phyloP scores from a whole-genome alignment of 1,284 basidiomycete genomes.

The Pseudozyma sp. region DNA sequence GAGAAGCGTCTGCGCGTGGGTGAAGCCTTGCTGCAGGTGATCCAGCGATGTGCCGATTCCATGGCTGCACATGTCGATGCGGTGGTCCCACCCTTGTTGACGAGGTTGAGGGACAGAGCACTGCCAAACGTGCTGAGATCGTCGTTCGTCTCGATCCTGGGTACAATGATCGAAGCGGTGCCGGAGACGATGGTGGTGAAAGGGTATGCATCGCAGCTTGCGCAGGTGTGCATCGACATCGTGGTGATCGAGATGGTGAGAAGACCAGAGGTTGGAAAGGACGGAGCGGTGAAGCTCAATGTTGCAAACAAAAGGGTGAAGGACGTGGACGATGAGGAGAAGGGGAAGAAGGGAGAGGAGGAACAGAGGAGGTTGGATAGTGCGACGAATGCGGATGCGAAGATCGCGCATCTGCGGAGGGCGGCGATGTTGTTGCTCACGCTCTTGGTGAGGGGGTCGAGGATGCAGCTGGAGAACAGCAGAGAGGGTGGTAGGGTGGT shows the following conservation, averaged over 20 bases:
- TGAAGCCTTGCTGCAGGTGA: constrained; percentile 84
- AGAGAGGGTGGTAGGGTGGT: constrained; percentile 1
- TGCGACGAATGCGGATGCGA: constrained; percentile 50
- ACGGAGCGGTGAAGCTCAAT: constrained; percentile 28
- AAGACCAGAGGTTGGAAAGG: constrained; percentile 3
- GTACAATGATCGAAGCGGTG: constrained; percentile 62
- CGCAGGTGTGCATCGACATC: constrained; percentile 52
- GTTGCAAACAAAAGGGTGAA: constrained; percentile 18
- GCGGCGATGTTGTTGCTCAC: constrained; percentile 60
- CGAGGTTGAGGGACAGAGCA: constrained; percentile 48
- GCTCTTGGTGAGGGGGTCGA: constrained; percentile 46
- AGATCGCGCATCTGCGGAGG: constrained; percentile 60
- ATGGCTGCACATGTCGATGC: constrained; percentile 72
- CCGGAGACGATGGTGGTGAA: constrained; percentile 49
- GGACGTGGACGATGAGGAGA: constrained; percentile 29
- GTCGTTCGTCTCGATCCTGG: constrained; percentile 62
- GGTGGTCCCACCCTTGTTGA: constrained; percentile 56
- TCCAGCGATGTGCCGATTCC: constrained; percentile 79
- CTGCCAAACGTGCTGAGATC: constrained; percentile 58
- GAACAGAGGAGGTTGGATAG: constrained; percentile 38
- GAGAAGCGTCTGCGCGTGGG: constrained; percentile 85
- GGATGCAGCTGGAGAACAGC: constrained; percentile 50
- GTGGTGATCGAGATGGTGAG: constrained; percentile 52
- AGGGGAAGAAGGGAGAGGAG: constrained; percentile 8
- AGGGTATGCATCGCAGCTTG: constrained; percentile 44